Evolutionary conservation across 768 basidiomycete genomes (phyloP), one percentile per base, ranked within the genome.

Genomic region (Suillus placidus): DNA sequence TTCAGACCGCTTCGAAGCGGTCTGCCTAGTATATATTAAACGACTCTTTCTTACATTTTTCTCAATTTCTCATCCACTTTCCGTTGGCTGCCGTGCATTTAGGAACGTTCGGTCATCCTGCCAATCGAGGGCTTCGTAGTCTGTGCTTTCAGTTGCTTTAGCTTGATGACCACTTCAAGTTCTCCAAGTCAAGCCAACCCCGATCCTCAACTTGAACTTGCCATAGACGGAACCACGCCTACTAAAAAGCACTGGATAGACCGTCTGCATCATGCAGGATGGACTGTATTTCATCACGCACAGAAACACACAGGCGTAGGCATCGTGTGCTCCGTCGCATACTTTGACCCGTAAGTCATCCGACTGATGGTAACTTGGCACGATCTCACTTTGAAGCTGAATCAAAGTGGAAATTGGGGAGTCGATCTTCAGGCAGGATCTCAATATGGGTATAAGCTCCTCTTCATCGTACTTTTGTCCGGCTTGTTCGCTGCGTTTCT

Each of bases 351-450:
- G 88, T 93, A 70, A 73, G 90, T 62, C n/a, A 62, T 54, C 62
- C 20, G 54, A 37, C 54, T 23, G 26, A 18, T 60, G 18, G 37
- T 26, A 13, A 13, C 52, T 26, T 68, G 47, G 26, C 51, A 45
- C 65, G 55, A 43, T 49, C 51, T 55, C 38, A 42, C 38, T 45
- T 35, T 32, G 5, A 18, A 8, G 18, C 18, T 30, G 23, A 6
- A 49, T 58, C 58, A 32, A 62, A 90, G 89, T 23, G 92, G 94
- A 35, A 96, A 95, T 72, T 95, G 94, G 94, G 87, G 90, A 20
- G 94, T 95, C 18, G 94, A 95, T 78, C 80, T 96, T 9, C 90
- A 93, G 76, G 94, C 94, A 1, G 94, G 94, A 12, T 91, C 91
- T 23, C 76, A 88, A 64, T 96, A 85, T 73, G 95, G 96, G 1